These are phyloP conservation scores for Sequoia sempervirens DNA, from an alignment of 75 land plant species.

Conservation along the genomic window DNA sequence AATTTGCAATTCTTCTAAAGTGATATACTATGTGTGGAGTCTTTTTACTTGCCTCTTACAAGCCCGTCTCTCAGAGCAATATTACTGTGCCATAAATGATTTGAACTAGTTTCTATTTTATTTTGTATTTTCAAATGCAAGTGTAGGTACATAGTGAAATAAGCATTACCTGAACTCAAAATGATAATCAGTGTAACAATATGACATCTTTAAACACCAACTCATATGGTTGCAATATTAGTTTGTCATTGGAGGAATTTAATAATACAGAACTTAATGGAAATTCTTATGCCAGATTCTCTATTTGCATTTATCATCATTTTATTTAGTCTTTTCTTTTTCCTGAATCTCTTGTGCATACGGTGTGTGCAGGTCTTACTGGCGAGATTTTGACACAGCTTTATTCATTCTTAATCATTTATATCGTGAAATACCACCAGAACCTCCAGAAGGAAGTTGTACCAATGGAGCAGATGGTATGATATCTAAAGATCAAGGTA, in stretches of 20 bases:
- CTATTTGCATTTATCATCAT: background rate
- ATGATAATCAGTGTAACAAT: background rate
- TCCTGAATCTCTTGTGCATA: background rate
- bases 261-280: background rate
- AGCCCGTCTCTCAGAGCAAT: background rate
- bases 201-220: background rate
- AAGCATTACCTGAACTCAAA: background rate
- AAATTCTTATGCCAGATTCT: background rate
- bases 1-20: background rate
- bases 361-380: slow-evolving; percentile 65
- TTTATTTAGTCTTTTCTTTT: slow-evolving; percentile 17
- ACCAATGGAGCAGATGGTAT: background rate
- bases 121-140: background rate
- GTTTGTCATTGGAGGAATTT: background rate
- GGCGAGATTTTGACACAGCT: slow-evolving; percentile 95
- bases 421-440: slow-evolving; percentile 79
- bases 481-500: background rate
- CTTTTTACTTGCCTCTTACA: background rate
- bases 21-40: background rate
- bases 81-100: background rate
- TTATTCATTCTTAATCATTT: slow-evolving; percentile 93
- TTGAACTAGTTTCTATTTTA: background rate
- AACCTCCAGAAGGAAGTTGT: slow-evolving; percentile 23
- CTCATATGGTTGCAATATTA: background rate
- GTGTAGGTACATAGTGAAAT: background rate